A percentile compares a stretch with the other conserved stretches of the same genome.
phyloP scores from a whole-genome alignment of 345 rosid genomes.

The Erucastrum elatum region DNA sequence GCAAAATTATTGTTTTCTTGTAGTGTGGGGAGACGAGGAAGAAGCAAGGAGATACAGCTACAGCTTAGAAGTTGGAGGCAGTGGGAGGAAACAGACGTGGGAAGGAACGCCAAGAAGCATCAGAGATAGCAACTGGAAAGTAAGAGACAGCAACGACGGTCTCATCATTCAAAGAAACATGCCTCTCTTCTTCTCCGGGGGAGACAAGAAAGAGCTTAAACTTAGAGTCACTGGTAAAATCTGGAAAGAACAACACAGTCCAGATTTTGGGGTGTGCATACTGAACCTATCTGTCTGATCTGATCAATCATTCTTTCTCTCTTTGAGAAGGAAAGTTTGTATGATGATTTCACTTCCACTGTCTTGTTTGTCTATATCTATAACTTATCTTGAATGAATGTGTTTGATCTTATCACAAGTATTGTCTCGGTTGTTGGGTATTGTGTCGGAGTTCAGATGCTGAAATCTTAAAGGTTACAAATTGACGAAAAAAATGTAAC shows the following conservation, averaged over 20 bases:
- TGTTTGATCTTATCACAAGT: constrained; percentile 14
- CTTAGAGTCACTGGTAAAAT: constrained; percentile 88
- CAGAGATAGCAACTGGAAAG: constrained; percentile 88
- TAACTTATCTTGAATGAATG: constrained; percentile 29
- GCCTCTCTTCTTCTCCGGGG: constrained; percentile 95
- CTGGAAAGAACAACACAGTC: constrained; percentile 94
- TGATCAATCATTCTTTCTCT: constrained; percentile 36
- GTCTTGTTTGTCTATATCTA: constrained; percentile 27
- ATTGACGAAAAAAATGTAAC: too few species aligned
- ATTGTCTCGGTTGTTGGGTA: neutral
- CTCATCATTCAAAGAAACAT: constrained; percentile 88
- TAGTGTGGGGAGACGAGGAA: constrained; percentile 69
- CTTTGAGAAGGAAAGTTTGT: constrained; percentile 32
- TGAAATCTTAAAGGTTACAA: neutral
- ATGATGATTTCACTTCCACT: constrained; percentile 19
- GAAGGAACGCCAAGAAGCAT: constrained; percentile 94
- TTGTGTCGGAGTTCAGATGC: neutral
- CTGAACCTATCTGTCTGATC: constrained; percentile 80
- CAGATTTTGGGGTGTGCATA: constrained; percentile 73
- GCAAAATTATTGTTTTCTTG: too few species aligned
- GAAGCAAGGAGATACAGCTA: constrained; percentile 88
- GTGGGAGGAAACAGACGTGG: constrained; percentile 91
- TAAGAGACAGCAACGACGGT: constrained; percentile 95
- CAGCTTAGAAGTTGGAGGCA: constrained; percentile 94
- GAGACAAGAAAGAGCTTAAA: constrained; percentile 91